phyloP scores from a whole-genome alignment of 1,284 basidiomycete genomes.

The Cryptococcus floricola region DNA sequence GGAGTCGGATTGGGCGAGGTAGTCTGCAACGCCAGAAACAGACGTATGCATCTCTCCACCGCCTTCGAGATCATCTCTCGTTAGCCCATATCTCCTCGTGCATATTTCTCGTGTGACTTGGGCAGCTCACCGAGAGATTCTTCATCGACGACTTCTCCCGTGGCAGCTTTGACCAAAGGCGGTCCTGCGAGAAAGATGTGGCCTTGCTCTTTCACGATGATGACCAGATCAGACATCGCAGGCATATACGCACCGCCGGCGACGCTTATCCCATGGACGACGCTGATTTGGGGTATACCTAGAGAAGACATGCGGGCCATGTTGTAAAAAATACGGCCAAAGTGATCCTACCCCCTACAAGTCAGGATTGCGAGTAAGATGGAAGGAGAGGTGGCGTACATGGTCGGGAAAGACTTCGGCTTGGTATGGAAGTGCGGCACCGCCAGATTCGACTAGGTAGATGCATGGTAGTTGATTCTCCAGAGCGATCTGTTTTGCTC shows the following conservation, averaged over 20 bases:
- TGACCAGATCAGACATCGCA: slow-evolving; percentile 93
- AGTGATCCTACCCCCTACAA: slow-evolving; percentile 60
- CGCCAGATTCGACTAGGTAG: slow-evolving; percentile 93
- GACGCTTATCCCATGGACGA: slow-evolving; percentile 91
- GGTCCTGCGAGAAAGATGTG: slow-evolving; percentile 95
- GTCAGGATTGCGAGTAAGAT: slow-evolving; percentile 44
- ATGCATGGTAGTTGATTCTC: slow-evolving; percentile 88
- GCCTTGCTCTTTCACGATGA: slow-evolving; percentile 87
- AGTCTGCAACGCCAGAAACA: slow-evolving; percentile 90
- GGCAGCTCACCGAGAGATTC: slow-evolving; percentile 73
- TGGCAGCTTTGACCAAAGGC: slow-evolving; percentile 90
- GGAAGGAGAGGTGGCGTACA: slow-evolving; percentile 56
- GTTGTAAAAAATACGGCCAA: slow-evolving; percentile 94
- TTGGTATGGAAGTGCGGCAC: slow-evolving; percentile 87
- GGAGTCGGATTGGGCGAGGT: slow-evolving; percentile 80
- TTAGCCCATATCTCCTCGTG: no score
- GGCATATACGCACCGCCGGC: slow-evolving; percentile 76
- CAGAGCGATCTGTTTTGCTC: slow-evolving; percentile 86
- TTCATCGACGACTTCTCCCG: slow-evolving; percentile 88
- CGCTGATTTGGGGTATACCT: slow-evolving; percentile 84
- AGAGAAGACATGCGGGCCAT: slow-evolving; percentile 84
- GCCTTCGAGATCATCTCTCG: slow-evolving; percentile 12
- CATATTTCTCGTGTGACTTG: no score
- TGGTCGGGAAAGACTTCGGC: slow-evolving; percentile 63
- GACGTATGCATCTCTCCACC: slow-evolving; percentile 89